Evolutionary conservation across 768 basidiomycete species (phyloP), one percentile per base, ranked within the genome.

Genomic region (Lactarius quietus): DNA sequence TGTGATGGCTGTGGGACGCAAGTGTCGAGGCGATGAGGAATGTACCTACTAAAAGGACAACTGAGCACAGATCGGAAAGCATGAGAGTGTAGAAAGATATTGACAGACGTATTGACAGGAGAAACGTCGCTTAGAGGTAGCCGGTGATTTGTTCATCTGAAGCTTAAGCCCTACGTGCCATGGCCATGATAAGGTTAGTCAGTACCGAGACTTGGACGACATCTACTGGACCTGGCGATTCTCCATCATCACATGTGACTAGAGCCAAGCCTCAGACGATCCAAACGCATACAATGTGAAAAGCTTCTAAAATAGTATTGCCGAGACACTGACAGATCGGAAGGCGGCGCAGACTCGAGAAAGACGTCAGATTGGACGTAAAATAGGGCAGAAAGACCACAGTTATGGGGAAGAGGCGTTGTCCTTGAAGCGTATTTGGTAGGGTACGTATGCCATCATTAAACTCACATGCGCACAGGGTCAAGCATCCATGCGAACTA

Each of bases 381-480:
- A 51, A 51, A 51, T 15, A 26, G 48, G 23, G n/a, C 23, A 51
- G 48, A 51, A 52, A 65, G 54, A 55, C 59, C 45, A 39, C 23
- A 29, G 48, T 23, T 35, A 31, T 35, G 41, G 38, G 17, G 54
- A 31, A 26, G 28, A 41, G 45, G 35, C 61, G 45, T 39, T 59
- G 48, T 41, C 29, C 48, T 61, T 57, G 64, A 57, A 65, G 60
- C 55, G 45, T 61, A 65, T 41, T 23, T 65, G 60, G 38, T 60
- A n/a, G 33, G 36, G 60, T 61, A 52, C 45, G 33, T 52, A 38
- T 53, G 45, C 33, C 39, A 43, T 26, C 60, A 26, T 28, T 7
- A 54, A 26, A 38, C 38, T 26, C 10, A 23, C 28, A 39, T 61
- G 26, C 33, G 35, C 9, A 12, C 53, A 51, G 43, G 38, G 28